Evolutionary conservation across 108 stramenopile genomes (phyloP).

Genomic region (Bacterosira constricta): DNA sequence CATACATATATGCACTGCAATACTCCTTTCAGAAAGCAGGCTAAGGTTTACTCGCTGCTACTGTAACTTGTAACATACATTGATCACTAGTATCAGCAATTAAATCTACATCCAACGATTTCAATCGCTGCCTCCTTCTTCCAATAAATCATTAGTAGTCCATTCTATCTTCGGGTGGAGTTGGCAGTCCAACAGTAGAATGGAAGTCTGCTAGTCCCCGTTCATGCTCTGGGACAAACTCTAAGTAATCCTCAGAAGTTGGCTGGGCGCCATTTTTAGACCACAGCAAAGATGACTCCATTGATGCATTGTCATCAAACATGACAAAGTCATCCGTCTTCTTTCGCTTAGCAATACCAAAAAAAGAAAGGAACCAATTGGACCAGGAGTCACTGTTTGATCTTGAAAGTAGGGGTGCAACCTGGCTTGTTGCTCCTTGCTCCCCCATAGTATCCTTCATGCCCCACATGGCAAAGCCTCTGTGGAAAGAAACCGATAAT

Average conservation of each 20-base stretch:
- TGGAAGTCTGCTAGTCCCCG: slow-evolving; percentile 23
- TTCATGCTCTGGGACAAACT: slow-evolving; percentile 47
- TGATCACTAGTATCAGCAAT: no score
- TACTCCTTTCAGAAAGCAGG: no score
- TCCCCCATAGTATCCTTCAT: neutral
- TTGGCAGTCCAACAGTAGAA: slow-evolving; percentile 8
- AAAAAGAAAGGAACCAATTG: slow-evolving; percentile 16
- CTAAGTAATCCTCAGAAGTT: slow-evolving; percentile 37
- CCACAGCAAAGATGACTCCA: slow-evolving; percentile 47
- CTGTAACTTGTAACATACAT: no score
- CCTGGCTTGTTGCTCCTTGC: neutral
- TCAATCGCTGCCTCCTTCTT: no score
- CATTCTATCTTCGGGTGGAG: slow-evolving; percentile 26
- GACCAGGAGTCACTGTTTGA: neutral
- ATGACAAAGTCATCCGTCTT: slow-evolving; percentile 37
- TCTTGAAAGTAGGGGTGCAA: neutral
- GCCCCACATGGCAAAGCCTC: slow-evolving; percentile 6
- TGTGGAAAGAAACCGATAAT: neutral
- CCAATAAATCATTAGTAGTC: slow-evolving; percentile 28
- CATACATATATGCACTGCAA: no score
- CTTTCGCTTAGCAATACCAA: slow-evolving; percentile 28
- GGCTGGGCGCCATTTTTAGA: slow-evolving; percentile 40
- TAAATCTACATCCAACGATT: no score
- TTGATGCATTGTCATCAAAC: slow-evolving; percentile 46
- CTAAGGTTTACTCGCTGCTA: no score